Percentiles rank a stretch among this genome's conserved stretches.
These are phyloP conservation scores for Petasospora rhodanensis DNA, from an alignment of 1,139 yeast genomes.

Conservation along the genomic window DNA sequence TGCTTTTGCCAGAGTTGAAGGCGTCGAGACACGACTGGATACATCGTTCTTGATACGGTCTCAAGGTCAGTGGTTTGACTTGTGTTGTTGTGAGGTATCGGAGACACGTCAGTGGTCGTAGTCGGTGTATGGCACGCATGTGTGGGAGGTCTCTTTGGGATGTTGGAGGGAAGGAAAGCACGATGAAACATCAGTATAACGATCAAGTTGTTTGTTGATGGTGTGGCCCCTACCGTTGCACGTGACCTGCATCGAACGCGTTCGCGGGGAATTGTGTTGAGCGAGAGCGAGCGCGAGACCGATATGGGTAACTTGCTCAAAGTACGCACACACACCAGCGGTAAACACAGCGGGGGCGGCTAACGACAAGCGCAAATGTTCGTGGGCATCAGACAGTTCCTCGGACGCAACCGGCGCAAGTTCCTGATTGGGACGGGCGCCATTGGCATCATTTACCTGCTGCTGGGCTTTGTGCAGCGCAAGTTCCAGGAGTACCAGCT, in stretches of 20 bases:
- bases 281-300: too few relatives aligned
- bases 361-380: constrained; percentile 32
- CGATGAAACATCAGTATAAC: too few relatives aligned
- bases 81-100: background rate
- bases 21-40: constrained; percentile 51
- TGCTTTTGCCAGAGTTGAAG: constrained; percentile 40
- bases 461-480: constrained; percentile 53
- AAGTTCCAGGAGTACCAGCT: constrained; percentile 65
- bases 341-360: background rate
- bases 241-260: too few relatives aligned
- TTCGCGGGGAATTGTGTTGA: too few relatives aligned
- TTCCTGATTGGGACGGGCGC: constrained; percentile 54
- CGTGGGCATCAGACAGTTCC: constrained; percentile 45
- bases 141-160: too few relatives aligned
- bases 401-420: constrained; percentile 60
- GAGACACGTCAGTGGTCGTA: too few relatives aligned
- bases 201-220: too few relatives aligned
- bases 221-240: too few relatives aligned
- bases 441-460: constrained; percentile 53
- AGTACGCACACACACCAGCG: too few relatives aligned
- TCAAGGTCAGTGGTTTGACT: constrained; percentile 25
- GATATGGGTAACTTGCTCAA: too few relatives aligned
- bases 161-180: too few relatives aligned
- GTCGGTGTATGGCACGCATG: too few relatives aligned
- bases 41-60: constrained; percentile 74